A percentile compares a stretch with the other conserved stretches of the same genome.
Conservation (phyloP, 202 grass and related monocot genomes). For the Setaria viridis region DNA sequence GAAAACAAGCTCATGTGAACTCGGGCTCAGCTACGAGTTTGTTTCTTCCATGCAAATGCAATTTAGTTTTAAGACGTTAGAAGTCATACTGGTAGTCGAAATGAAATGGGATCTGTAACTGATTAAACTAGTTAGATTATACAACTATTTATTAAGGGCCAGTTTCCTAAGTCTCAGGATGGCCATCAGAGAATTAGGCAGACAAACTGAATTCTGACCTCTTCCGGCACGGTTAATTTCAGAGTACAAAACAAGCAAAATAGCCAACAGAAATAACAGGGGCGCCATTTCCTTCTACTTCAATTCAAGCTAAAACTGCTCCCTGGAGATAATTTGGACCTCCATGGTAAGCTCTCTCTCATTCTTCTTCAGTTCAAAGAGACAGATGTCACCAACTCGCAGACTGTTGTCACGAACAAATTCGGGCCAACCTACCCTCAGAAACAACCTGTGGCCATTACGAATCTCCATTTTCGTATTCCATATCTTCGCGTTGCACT, state of each 20-base stretch:
- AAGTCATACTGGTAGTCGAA: too few species aligned
- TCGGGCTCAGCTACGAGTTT: too few species aligned
- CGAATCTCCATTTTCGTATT: not conserved
- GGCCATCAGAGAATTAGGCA: not conserved
- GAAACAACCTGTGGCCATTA: not conserved
- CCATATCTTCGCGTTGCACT: slow-evolving; percentile 36
- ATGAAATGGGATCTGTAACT: too few species aligned
- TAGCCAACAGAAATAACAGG: not conserved
- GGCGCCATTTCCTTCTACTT: not conserved
- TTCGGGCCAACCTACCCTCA: slow-evolving; percentile 44
- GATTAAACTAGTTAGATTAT: too few species aligned
- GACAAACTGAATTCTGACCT: not conserved
- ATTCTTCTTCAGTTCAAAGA: slow-evolving; percentile 57
- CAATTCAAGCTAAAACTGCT: slow-evolving; percentile 15
- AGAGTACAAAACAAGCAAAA: slow-evolving; percentile 19
- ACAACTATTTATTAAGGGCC: too few species aligned
- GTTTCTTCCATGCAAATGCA: too few species aligned
- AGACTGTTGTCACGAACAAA: slow-evolving; percentile 58
- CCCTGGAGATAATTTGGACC: slow-evolving; percentile 46
- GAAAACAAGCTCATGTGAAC: too few species aligned
- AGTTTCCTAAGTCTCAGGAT: not conserved
- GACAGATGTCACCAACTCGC: slow-evolving; percentile 53
- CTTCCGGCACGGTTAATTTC: not conserved
- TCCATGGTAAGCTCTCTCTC: slow-evolving; percentile 38
- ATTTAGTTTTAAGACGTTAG: too few species aligned